These are phyloP conservation scores for Hirsutella minnesotensis DNA, from an alignment of 2,329 filamentous ascomycete species.

Conservation along the genomic window DNA sequence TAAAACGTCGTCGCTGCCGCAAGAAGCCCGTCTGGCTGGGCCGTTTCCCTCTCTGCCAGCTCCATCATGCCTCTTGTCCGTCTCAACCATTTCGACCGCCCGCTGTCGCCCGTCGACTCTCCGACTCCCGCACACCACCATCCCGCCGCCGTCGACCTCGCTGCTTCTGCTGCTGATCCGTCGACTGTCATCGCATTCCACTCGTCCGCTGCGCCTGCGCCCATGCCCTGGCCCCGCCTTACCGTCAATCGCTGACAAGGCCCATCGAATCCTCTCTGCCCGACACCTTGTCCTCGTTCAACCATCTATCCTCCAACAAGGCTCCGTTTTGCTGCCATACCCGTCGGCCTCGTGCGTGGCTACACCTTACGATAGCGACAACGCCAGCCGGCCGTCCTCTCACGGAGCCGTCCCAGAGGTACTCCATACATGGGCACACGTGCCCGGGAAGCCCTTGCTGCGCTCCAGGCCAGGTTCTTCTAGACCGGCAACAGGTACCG, in stretches of 20 bases:
- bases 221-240: background rate
- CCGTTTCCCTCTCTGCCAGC: background rate
- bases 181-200: background rate
- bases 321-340: too few relatives aligned
- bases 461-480: too few relatives aligned
- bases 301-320: too few relatives aligned
- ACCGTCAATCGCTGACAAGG: background rate
- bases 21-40: background rate
- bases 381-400: too few relatives aligned
- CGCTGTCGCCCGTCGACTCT: background rate
- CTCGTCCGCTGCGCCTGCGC: too few relatives aligned
- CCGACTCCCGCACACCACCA: background rate
- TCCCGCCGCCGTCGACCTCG: background rate
- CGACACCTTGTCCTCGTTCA: constrained; percentile 1
- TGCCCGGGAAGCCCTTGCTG: too few relatives aligned
- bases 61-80: constrained; percentile 1
- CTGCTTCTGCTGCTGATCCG: background rate
- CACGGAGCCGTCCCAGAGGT: too few relatives aligned
- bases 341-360: too few relatives aligned
- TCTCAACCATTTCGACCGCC: background rate
- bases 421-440: too few relatives aligned
- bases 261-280: constrained; percentile 7
- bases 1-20: constrained; percentile 4
- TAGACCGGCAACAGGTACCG: too few relatives aligned
- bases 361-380: too few relatives aligned